Evolutionary conservation across 2,329 filamentous ascomycete genomes (phyloP).

Genomic region (Colletotrichum limetticola): DNA sequence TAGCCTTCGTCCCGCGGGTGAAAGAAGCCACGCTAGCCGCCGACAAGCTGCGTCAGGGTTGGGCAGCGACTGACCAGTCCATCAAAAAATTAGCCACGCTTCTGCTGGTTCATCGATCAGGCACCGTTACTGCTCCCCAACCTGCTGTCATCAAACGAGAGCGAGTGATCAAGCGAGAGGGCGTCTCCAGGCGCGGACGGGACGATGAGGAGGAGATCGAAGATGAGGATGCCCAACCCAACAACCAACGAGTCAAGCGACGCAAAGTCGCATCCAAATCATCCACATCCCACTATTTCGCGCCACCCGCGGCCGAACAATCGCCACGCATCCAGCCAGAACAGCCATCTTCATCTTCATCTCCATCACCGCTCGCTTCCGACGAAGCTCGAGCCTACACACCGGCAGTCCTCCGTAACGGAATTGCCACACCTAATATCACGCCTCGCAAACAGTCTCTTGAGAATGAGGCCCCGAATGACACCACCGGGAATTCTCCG

Average conservation of each 20-base stretch:
- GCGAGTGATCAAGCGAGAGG: conserved; percentile 16
- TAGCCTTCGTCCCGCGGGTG: conserved; percentile 44
- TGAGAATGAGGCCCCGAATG: conserved; percentile 3
- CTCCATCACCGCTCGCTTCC: background rate
- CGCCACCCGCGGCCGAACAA: conserved; percentile 1
- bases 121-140: background rate
- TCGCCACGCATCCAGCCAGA: background rate
- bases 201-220: conserved; percentile 17
- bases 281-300: conserved; percentile 32
- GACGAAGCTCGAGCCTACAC: background rate
- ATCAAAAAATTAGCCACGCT: conserved; percentile 25
- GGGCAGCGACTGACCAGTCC: conserved; percentile 48
- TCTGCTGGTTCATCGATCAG: conserved; percentile 24
- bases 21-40: conserved; percentile 31
- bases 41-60: conserved; percentile 37
- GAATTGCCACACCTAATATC: conserved; percentile 19
- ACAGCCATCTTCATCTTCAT: conserved; percentile 11
- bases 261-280: conserved; percentile 12
- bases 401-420: conserved; percentile 14
- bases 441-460: conserved; percentile 17
- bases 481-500: background rate
- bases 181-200: conserved; percentile 5
- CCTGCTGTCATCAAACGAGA: background rate
- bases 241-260: conserved; percentile 21
- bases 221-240: conserved; percentile 4